Conservation (phyloP, 2,329 filamentous ascomycete genomes). For the Paecilomyces sp. region DNA sequence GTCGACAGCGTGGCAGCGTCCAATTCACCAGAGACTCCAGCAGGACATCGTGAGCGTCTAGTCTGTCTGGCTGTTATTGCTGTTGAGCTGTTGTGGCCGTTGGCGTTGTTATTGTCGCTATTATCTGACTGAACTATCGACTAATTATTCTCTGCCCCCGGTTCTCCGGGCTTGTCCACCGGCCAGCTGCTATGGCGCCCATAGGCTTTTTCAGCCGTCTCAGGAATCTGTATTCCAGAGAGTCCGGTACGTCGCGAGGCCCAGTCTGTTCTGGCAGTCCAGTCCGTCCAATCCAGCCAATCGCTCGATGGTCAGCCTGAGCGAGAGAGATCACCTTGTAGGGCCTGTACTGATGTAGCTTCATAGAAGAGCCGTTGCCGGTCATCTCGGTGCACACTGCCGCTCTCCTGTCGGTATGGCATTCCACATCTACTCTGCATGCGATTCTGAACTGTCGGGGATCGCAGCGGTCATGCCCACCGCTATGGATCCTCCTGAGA, state of each 20-base stretch:
- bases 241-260: constrained; percentile 15
- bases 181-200: constrained; percentile 22
- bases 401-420: constrained; percentile 32
- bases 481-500: not conserved
- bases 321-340: not conserved
- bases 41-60: not conserved
- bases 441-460: not conserved
- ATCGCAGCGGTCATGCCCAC: not conserved
- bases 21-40: not conserved
- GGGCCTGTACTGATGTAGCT: constrained; percentile 5
- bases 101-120: not conserved
- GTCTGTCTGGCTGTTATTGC: too few species aligned
- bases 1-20: not conserved
- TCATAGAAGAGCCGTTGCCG: constrained; percentile 25
- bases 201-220: constrained; percentile 23
- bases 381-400: constrained; percentile 29
- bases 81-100: too few species aligned
- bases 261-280: constrained; percentile 3
- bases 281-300: constrained; percentile 13
- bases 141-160: not conserved
- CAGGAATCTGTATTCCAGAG: constrained; percentile 24
- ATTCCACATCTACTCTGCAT: constrained; percentile 6
- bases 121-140: not conserved
- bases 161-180: not conserved
- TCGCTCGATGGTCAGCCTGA: not conserved